Evolutionary conservation across 2,329 filamentous ascomycete species (phyloP).

Genomic region (Rutstroemia sp.): DNA sequence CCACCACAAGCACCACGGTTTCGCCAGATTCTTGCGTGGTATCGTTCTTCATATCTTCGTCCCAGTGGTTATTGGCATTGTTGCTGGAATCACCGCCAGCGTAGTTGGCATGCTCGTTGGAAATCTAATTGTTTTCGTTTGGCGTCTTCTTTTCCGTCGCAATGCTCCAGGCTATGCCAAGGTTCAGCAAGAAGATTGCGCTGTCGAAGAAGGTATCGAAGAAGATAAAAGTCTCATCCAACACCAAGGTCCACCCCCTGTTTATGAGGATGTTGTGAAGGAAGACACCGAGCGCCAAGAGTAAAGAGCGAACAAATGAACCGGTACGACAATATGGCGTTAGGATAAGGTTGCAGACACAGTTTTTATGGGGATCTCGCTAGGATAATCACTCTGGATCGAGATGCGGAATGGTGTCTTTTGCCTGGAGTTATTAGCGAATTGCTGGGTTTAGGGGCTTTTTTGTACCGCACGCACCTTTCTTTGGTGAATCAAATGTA

Average conservation of each 20-base stretch:
- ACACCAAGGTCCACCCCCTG: slow-evolving; percentile 25
- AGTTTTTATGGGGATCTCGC: not conserved
- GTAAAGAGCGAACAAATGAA: not conserved
- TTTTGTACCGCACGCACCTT: not conserved
- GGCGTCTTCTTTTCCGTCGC: slow-evolving; percentile 46
- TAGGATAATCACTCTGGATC: not conserved
- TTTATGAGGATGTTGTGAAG: slow-evolving; percentile 21
- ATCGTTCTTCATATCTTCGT: slow-evolving; percentile 57
- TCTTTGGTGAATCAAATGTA: not conserved
- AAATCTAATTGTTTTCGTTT: slow-evolving; percentile 51
- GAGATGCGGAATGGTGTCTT: not conserved
- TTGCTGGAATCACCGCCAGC: slow-evolving; percentile 60
- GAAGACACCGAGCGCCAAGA: slow-evolving; percentile 15
- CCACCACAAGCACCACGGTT: slow-evolving; percentile 32
- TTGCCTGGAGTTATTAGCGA: not conserved
- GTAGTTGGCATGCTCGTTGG: slow-evolving; percentile 60
- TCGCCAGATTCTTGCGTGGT: slow-evolving; percentile 44
- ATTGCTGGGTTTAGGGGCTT: not conserved
- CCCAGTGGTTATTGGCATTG: slow-evolving; percentile 60
- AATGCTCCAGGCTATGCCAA: slow-evolving; percentile 21
- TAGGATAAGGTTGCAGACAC: not conserved
- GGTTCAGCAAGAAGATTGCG: slow-evolving; percentile 20
- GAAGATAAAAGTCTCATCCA: slow-evolving; percentile 22
- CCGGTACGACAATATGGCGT: not conserved
- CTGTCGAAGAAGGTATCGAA: slow-evolving; percentile 14